Conservation (phyloP, 768 basidiomycete species). For the Leccinum broughii region DNA sequence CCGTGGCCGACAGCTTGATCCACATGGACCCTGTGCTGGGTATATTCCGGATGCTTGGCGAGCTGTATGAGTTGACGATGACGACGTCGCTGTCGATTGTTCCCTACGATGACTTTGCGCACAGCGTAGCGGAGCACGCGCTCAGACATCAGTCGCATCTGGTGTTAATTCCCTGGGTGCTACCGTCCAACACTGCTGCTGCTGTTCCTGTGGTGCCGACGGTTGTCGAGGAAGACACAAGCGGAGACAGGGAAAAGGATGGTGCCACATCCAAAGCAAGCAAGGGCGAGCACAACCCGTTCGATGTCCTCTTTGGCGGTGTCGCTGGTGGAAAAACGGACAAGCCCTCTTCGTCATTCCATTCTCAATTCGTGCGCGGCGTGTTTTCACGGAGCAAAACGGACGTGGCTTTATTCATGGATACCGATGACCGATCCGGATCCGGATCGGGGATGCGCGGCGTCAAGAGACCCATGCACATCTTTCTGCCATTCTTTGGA, state of each 20-base stretch:
- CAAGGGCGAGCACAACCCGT: slow-evolving; percentile 52
- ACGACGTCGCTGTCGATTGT: slow-evolving; percentile 72
- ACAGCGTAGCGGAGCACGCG: slow-evolving; percentile 70
- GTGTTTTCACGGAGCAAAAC: slow-evolving; percentile 70
- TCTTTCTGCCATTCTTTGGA: slow-evolving; percentile 91
- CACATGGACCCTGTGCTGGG: slow-evolving; percentile 71
- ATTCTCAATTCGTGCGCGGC: slow-evolving; percentile 82
- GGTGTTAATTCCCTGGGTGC: slow-evolving; percentile 80
- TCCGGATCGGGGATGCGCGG: slow-evolving; percentile 2
- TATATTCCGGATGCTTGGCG: slow-evolving; percentile 76
- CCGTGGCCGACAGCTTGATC: slow-evolving; percentile 64
- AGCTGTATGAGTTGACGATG: slow-evolving; percentile 67
- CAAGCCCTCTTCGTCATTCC: slow-evolving; percentile 51
- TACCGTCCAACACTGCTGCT: slow-evolving; percentile 39
- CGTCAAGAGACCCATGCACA: slow-evolving; percentile 47
- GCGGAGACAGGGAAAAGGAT: neutral
- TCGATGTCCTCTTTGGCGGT: slow-evolving; percentile 62
- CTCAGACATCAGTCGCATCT: slow-evolving; percentile 60
- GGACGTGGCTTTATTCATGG: slow-evolving; percentile 85
- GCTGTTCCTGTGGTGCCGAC: neutral
- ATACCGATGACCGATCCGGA: slow-evolving; percentile 46
- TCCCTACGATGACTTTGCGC: slow-evolving; percentile 69
- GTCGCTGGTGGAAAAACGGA: slow-evolving; percentile 28
- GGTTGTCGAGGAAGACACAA: slow-evolving; percentile 5
- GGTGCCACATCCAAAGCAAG: slow-evolving; percentile 10